Conservation (phyloP, 1,139 yeast genomes). For the Nakaseomyces nivariensis region DNA sequence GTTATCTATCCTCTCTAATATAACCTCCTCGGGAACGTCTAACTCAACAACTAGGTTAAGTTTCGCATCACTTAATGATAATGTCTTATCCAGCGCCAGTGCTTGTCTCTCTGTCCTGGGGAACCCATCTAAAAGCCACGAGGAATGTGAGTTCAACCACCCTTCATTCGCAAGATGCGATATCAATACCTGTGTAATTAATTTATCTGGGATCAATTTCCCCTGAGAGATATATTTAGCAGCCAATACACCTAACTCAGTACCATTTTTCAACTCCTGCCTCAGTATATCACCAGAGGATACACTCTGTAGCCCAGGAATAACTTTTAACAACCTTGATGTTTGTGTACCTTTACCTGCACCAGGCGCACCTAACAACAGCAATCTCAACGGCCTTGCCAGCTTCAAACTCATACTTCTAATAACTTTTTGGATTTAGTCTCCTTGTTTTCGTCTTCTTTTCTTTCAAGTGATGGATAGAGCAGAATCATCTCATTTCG, state of each 20-base stretch:
- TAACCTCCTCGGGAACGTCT: slow-evolving; percentile 72
- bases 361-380: slow-evolving; percentile 87
- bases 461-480: background rate
- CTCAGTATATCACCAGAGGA: slow-evolving; percentile 83
- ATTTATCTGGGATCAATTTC: slow-evolving; percentile 57
- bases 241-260: slow-evolving; percentile 53
- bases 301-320: slow-evolving; percentile 43
- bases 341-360: slow-evolving; percentile 92
- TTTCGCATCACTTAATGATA: slow-evolving; percentile 33
- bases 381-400: slow-evolving; percentile 46
- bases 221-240: slow-evolving; percentile 51
- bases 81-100: slow-evolving; percentile 39
- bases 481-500: no score
- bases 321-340: slow-evolving; percentile 44
- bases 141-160: slow-evolving; percentile 40
- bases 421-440: background rate
- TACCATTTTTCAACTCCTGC: slow-evolving; percentile 46
- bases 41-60: slow-evolving; percentile 73
- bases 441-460: background rate
- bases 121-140: slow-evolving; percentile 85
- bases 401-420: background rate
- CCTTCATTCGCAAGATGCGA: slow-evolving; percentile 36
- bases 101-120: slow-evolving; percentile 80
- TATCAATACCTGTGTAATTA: slow-evolving; percentile 53
- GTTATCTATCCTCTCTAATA: slow-evolving; percentile 70